Evolutionary conservation across 2,329 filamentous ascomycete species (phyloP).

Genomic region (Nothopassalora personata): DNA sequence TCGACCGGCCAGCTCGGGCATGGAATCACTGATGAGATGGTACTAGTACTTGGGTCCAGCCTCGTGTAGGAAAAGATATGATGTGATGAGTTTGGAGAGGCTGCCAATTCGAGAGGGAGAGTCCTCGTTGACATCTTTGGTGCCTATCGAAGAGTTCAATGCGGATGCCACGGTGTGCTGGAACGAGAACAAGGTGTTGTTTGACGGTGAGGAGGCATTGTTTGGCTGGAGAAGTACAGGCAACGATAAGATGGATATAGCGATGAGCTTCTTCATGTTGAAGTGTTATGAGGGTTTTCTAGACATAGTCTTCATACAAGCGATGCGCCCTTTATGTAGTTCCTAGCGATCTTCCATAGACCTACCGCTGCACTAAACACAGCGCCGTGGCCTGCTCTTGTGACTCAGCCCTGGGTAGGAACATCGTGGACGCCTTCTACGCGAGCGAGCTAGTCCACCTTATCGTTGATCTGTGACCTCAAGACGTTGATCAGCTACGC

Average conservation of each 20-base stretch:
- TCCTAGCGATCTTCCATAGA: no score
- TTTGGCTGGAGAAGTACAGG: neutral
- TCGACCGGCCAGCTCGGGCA: conserved; percentile 38
- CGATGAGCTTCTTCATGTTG: no score
- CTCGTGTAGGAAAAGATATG: conserved; percentile 40
- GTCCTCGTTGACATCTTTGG: conserved; percentile 7
- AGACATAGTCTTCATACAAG: no score
- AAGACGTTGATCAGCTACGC: neutral
- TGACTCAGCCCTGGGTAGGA: no score
- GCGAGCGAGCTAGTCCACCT: neutral
- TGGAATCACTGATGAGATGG: conserved; percentile 42
- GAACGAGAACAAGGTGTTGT: neutral
- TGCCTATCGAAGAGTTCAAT: neutral
- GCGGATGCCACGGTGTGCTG: neutral
- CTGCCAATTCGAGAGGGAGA: conserved; percentile 14
- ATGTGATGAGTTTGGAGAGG: conserved; percentile 23
- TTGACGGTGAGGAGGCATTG: neutral
- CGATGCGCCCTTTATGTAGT: no score
- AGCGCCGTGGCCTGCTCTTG: no score
- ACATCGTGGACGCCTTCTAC: neutral
- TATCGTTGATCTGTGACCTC: neutral
- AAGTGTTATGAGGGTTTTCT: no score
- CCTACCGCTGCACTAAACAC: no score
- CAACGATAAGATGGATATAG: neutral
- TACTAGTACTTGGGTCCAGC: conserved; percentile 30